Evolutionary conservation across 495 filamentous ascomycete genomes (phyloP).

Genomic region (Penicillium psychrofluorescens): DNA sequence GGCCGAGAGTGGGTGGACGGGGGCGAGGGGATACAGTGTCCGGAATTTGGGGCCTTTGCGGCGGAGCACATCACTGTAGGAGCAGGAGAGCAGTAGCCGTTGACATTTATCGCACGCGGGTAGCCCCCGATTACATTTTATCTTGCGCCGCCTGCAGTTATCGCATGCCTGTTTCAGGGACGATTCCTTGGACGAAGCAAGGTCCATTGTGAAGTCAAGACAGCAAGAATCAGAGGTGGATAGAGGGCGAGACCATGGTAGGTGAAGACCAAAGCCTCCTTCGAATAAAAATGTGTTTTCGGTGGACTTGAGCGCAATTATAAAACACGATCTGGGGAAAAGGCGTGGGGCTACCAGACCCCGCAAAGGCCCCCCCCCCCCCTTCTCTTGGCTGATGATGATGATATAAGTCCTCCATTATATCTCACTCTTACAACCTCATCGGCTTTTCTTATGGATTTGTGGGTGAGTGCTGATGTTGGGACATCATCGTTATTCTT

Average conservation of each 20-base stretch:
- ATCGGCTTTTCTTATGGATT: too few species aligned
- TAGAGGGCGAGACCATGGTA: conserved; percentile 4
- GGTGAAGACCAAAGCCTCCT: background rate
- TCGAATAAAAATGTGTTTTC: too few species aligned
- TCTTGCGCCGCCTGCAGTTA: conserved; percentile 39
- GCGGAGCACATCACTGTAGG: conserved; percentile 36
- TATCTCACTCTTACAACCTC: too few species aligned
- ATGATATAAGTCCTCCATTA: too few species aligned
- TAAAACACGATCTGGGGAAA: too few species aligned
- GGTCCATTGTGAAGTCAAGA: conserved; percentile 10
- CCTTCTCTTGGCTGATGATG: too few species aligned
- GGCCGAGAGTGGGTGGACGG: conserved; percentile 29
- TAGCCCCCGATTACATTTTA: conserved; percentile 36
- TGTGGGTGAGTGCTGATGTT: too few species aligned
- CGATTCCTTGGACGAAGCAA: conserved; percentile 16
- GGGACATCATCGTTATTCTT: too few species aligned
- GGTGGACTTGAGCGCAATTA: background rate
- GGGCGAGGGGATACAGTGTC: conserved; percentile 37
- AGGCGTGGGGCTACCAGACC: too few species aligned
- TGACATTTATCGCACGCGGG: conserved; percentile 38
- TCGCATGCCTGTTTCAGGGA: conserved; percentile 37
- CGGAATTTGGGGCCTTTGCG: conserved; percentile 41
- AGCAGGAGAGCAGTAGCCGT: conserved; percentile 37
- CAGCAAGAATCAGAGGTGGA: background rate
- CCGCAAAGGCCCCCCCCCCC: too few species aligned